Evolutionary conservation across 2,329 filamentous ascomycete genomes (phyloP).

Genomic region (Epichloe aotearoae): DNA sequence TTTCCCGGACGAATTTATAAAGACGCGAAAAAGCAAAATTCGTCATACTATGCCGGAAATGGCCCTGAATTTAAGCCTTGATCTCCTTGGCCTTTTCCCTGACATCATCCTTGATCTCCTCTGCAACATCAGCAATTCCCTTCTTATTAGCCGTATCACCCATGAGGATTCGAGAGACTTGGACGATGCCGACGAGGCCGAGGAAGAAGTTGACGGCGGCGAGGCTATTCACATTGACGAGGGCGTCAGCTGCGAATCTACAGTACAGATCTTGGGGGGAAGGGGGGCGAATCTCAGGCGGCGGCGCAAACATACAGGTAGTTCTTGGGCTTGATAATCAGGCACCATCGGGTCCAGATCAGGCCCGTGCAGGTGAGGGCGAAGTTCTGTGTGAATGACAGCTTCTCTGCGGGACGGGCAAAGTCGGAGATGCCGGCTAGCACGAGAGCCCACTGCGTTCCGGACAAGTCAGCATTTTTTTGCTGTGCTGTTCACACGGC

Average conservation of each 20-base stretch:
- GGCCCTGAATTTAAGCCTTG: neutral
- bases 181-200: slow-evolving; percentile 70
- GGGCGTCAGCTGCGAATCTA: neutral
- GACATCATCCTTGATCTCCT: slow-evolving; percentile 28
- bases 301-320: slow-evolving; percentile 49
- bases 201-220: slow-evolving; percentile 98
- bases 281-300: neutral
- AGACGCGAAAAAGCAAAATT: neutral
- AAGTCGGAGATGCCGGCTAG: slow-evolving; percentile 88
- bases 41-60: neutral
- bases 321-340: slow-evolving; percentile 92
- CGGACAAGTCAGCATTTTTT: neutral
- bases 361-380: slow-evolving; percentile 81
- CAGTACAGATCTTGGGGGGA: no score
- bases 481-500: neutral
- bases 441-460: slow-evolving; percentile 72
- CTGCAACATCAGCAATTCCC: slow-evolving; percentile 18
- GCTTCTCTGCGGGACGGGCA: slow-evolving; percentile 76
- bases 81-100: slow-evolving; percentile 18
- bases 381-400: slow-evolving; percentile 83
- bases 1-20: no score
- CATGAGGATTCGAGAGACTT: slow-evolving; percentile 63
- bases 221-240: slow-evolving; percentile 41
- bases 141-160: slow-evolving; percentile 51
- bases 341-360: slow-evolving; percentile 98